Conservation (phyloP, 2,329 filamentous ascomycete species). For the Ceratocystis lukuohia region DNA sequence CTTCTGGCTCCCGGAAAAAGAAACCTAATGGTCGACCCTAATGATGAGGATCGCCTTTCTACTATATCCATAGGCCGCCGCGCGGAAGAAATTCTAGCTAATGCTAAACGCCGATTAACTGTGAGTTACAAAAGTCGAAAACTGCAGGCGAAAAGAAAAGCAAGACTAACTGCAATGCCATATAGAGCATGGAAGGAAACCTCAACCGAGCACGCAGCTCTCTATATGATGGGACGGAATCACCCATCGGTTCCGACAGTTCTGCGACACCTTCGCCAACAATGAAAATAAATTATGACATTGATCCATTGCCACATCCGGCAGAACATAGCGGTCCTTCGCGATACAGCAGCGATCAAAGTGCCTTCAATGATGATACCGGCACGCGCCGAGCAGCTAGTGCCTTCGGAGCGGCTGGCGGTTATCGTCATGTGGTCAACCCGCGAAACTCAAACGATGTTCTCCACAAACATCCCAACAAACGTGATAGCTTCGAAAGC, state of each 20-base stretch:
- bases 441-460: constrained; percentile 17
- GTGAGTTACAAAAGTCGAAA: constrained; percentile 37
- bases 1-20: constrained; percentile 23
- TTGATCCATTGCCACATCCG: constrained; percentile 21
- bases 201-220: constrained; percentile 63
- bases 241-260: constrained; percentile 30
- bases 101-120: constrained; percentile 78
- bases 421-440: constrained; percentile 35
- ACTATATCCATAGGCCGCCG: constrained; percentile 65
- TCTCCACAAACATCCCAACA: background rate
- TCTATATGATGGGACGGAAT: constrained; percentile 36
- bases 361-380: constrained; percentile 24
- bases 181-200: constrained; percentile 85
- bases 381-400: constrained; percentile 45
- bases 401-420: constrained; percentile 45
- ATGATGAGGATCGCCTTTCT: constrained; percentile 49
- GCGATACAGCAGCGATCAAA: constrained; percentile 48
- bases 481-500: constrained; percentile 28
- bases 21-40: constrained; percentile 22
- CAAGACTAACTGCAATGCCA: constrained; percentile 21
- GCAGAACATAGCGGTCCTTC: constrained; percentile 33
- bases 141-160: constrained; percentile 4
- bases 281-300: constrained; percentile 27
- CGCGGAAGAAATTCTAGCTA: constrained; percentile 81
- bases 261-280: constrained; percentile 40